Base-by-base conservation (phyloP, 1,284 basidiomycete genomes). In the Trichosporon sp. region DNA sequence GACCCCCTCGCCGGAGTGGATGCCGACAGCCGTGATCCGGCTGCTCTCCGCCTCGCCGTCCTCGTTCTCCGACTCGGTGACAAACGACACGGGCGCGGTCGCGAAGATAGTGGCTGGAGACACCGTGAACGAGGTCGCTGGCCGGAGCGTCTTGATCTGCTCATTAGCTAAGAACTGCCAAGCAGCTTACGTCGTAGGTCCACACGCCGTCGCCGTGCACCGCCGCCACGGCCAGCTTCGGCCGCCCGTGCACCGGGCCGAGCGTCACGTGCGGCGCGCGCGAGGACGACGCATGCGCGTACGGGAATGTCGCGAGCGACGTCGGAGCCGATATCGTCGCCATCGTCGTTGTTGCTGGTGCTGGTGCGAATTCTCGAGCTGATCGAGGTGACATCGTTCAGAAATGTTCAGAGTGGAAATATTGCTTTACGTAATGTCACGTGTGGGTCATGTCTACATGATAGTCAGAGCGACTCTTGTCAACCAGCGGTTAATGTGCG, bases 181-280 rank as follows among this genome's bases (percentile, higher is more conserved):
- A 0, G 23, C 34, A 27, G 75, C 82, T 76, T 75, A 83, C 83
- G 71, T 83, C 81, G 67, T 83, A 82, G 1, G 80, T 83, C 83
- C 83, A 83, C 18, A 83, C 71, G 3, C 81, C 83, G 70, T 82
- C 81, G 3, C 81, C 83, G 72, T 79, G 78, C 42, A 83, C 83
- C 44, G 80, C 81, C 35, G 80, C 79, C 0, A 83, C 80, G 0
- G 80, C 80, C 63, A 76, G 71, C 63, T 73, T 71, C 53, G 77
- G 71, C 27, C 76, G 76, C 3, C 78, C 78, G 15, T 73, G 56
- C 3, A 83, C 81, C 1, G 79, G 76, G 53, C 70, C 75, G 2
- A 83, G 73, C 1, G 75, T 66, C 18, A 82, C 72, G 71, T 81
- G 80, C 23, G 76, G 73, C 8, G 66, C 34, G 60, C 78, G 80